A percentile compares a stretch with the other conserved stretches of the same genome.
phyloP scores from a whole-genome alignment of 768 basidiomycete species.

The Podaxis rugospora region DNA sequence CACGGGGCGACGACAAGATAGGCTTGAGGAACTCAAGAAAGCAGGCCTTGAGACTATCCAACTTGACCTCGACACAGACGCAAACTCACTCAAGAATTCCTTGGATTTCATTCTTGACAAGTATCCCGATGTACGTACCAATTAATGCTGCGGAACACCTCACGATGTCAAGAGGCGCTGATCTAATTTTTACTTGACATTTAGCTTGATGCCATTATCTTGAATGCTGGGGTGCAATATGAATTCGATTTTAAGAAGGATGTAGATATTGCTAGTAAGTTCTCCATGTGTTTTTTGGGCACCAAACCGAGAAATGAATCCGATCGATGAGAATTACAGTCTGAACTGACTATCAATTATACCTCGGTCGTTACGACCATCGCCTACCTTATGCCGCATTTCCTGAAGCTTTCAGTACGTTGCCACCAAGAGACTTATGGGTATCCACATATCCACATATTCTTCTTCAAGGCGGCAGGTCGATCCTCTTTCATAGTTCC shows the following conservation, averaged over 20 bases:
- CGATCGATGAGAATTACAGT: constrained; percentile 28
- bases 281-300: background rate
- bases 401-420: constrained; percentile 48
- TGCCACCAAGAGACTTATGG: background rate
- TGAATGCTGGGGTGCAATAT: constrained; percentile 52
- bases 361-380: constrained; percentile 44
- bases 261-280: constrained; percentile 31
- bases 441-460: background rate
- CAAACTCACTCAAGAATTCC: constrained; percentile 33
- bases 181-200: background rate
- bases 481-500: constrained; percentile 40
- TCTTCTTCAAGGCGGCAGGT: constrained; percentile 28
- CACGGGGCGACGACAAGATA: constrained; percentile 46
- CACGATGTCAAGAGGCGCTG: background rate
- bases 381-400: constrained; percentile 48
- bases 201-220: constrained; percentile 53
- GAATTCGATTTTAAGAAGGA: constrained; percentile 40
- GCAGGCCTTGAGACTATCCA: constrained; percentile 36
- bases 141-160: background rate
- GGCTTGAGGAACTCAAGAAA: constrained; percentile 44
- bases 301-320: background rate
- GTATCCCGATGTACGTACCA: constrained; percentile 42
- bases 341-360: constrained; percentile 54
- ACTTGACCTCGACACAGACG: constrained; percentile 39
- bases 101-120: constrained; percentile 35